Evolutionary conservation across 2,329 filamentous ascomycete species (phyloP), one percentile per base, ranked within the genome.

Genomic region (Pochonia chlamydosporia): DNA sequence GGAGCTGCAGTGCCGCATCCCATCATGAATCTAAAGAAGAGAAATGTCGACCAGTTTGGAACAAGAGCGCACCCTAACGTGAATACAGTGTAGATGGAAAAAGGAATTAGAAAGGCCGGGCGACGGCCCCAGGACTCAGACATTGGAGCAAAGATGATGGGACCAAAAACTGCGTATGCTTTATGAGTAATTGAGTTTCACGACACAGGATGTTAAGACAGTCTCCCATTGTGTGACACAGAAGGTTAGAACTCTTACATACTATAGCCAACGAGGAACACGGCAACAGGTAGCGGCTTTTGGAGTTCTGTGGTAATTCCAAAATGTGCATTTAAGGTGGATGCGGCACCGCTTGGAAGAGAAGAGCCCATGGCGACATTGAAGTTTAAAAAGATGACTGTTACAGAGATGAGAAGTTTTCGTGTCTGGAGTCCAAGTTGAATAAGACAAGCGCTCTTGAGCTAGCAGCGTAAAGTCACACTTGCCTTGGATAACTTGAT

Each of bases 21-120:
- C 13, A 60, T 61, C 1, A 74, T 47, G 0, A 73, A 60, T 0
- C 72, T 65, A 44, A 75, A 74, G 3, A 69, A 59, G 0, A 73
- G 63, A 46, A 75, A 69, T 0, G 62, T 54, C 0, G 63, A 49
- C 65, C 66, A 75, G 25, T 59, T 68, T 0, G 69, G 70, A 0
- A 68, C 64, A 1, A 73, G 46, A 1, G 70, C 68, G 47, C 66
- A 72, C 5, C 59, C 69, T 35, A 70, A 58, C 1, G 66, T 72
- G 43, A 60, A 70, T 4, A 67, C 40, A 8, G 61, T 64, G 47
- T 66, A 71, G 3, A 63, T 54, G n/a, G 61, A 40, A 49, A 81
- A 80, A 0, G 77, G 74, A 9, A 58, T 64, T 0, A 81, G 63
- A 49, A 82, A 56, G 6, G 72, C 64, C 1, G 61, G 56, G 42